These are phyloP conservation scores for Phialophora expanda DNA, from an alignment of 2,329 filamentous ascomycete genomes.

Conservation along the genomic window DNA sequence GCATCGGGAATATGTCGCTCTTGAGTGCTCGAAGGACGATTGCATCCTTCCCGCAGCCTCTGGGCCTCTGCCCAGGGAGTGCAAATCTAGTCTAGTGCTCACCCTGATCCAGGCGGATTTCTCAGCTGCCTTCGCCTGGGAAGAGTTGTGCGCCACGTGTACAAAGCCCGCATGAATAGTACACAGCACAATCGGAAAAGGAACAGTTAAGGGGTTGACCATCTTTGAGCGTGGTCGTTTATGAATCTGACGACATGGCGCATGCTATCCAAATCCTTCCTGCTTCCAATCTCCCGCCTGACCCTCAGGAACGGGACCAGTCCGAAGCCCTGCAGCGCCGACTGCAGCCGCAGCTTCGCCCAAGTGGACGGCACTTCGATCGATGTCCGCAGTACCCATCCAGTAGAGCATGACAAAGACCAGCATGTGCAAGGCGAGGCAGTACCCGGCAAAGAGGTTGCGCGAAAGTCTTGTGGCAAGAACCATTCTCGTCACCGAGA, in stretches of 20 bases:
- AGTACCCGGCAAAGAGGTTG: conserved; percentile 93
- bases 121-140: neutral
- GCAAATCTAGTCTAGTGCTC: conserved; percentile 2
- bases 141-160: neutral
- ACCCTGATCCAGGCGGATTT: neutral
- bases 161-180: conserved; percentile 1
- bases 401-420: conserved; percentile 88
- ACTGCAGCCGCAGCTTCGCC: conserved; percentile 53
- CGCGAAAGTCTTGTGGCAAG: conserved; percentile 86
- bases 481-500: conserved; percentile 88
- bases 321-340: conserved; percentile 43
- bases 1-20: neutral
- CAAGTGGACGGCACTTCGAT: conserved; percentile 64
- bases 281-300: conserved; percentile 66
- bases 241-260: neutral
- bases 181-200: neutral
- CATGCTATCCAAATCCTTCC: conserved; percentile 57
- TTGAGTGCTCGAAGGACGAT: neutral
- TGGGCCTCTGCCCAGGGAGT: neutral
- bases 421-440: conserved; percentile 82
- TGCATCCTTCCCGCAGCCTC: neutral
- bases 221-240: neutral
- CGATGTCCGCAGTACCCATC: conserved; percentile 72
- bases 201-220: neutral
- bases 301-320: conserved; percentile 15